phyloP scores from a whole-genome alignment of 306 rosid species.

The Argentina anserina region DNA sequence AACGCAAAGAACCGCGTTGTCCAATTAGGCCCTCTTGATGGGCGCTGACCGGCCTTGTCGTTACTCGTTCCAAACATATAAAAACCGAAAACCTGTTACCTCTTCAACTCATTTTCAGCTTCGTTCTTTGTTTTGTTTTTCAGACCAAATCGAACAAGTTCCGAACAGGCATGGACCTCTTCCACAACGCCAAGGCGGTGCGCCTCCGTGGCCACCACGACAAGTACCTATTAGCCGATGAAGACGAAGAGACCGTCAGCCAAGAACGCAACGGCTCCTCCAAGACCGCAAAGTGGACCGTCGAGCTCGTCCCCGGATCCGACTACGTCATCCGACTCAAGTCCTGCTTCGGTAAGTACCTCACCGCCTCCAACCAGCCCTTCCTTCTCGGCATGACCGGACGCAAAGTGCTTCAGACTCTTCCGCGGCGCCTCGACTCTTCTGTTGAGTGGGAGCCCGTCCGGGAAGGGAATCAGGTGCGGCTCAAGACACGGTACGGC shows the following conservation, averaged over 20 bases:
- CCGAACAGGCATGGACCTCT: conserved; percentile 57
- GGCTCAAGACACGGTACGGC: conserved; percentile 72
- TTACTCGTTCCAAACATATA: not conserved
- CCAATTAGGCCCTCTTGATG: not conserved
- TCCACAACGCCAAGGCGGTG: conserved; percentile 72
- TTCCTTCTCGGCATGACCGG: conserved; percentile 88
- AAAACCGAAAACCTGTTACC: not conserved
- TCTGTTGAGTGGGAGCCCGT: conserved; percentile 91
- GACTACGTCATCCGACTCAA: conserved; percentile 69
- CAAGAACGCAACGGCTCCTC: conserved; percentile 72
- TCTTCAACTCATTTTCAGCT: not conserved
- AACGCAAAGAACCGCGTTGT: not conserved
- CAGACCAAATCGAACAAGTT: conserved; percentile 37
- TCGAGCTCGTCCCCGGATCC: conserved; percentile 52
- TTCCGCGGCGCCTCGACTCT: conserved; percentile 53
- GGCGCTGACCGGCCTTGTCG: not conserved
- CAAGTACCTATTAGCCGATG: conserved; percentile 74
- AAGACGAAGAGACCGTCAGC: conserved; percentile 73
- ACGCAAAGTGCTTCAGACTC: conserved; percentile 62
- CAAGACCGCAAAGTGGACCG: conserved; percentile 55
- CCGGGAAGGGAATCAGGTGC: conserved; percentile 50
- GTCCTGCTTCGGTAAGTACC: conserved; percentile 73
- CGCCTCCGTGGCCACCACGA: conserved; percentile 74
- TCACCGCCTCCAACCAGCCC: conserved; percentile 65
- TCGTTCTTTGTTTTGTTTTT: no score